phyloP scores from a whole-genome alignment of 2,329 filamentous ascomycete species.

The Teratosphaeria viscida region DNA sequence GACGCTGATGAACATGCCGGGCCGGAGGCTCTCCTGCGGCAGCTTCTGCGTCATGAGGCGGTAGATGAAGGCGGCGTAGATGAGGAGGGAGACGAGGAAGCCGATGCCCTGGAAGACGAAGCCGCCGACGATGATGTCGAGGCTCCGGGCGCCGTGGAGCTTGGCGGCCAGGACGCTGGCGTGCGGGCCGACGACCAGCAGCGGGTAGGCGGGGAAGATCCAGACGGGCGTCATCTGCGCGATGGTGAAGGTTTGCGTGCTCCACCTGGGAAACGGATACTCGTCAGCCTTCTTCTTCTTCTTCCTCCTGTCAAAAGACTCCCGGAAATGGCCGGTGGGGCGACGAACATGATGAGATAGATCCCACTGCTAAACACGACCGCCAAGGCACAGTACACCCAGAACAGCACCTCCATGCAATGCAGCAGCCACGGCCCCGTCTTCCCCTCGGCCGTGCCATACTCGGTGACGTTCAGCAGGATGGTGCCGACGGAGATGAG shows the following conservation, averaged over 20 bases:
- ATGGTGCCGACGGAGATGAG: slow-evolving; percentile 55
- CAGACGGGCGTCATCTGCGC: slow-evolving; percentile 79
- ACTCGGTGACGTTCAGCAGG: slow-evolving; percentile 62
- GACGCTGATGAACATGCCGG: slow-evolving; percentile 77
- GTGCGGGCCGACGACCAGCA: slow-evolving; percentile 66
- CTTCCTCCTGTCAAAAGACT: not conserved
- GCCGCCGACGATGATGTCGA: slow-evolving; percentile 50
- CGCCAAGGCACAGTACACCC: slow-evolving; percentile 62
- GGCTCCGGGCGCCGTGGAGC: slow-evolving; percentile 30
- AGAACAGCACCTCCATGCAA: slow-evolving; percentile 59
- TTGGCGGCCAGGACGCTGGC: slow-evolving; percentile 49
- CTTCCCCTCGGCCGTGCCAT: slow-evolving; percentile 43
- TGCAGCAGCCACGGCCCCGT: slow-evolving; percentile 46
- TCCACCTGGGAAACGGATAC: slow-evolving; percentile 39
- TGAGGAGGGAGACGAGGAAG: slow-evolving; percentile 61
- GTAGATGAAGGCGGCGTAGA: slow-evolving; percentile 67
- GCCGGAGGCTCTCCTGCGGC: slow-evolving; percentile 62
- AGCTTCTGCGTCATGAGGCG: slow-evolving; percentile 82
- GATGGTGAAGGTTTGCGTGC: slow-evolving; percentile 58
- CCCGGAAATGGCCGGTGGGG: not conserved
- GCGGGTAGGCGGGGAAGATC: slow-evolving; percentile 78
- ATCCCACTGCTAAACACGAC: slow-evolving; percentile 57
- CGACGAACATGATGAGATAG: slow-evolving; percentile 28
- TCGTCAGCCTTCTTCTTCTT: not conserved
- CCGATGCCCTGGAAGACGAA: slow-evolving; percentile 54